phyloP scores from a whole-genome alignment of 768 basidiomycete genomes.

The Termitomyces sp. region DNA sequence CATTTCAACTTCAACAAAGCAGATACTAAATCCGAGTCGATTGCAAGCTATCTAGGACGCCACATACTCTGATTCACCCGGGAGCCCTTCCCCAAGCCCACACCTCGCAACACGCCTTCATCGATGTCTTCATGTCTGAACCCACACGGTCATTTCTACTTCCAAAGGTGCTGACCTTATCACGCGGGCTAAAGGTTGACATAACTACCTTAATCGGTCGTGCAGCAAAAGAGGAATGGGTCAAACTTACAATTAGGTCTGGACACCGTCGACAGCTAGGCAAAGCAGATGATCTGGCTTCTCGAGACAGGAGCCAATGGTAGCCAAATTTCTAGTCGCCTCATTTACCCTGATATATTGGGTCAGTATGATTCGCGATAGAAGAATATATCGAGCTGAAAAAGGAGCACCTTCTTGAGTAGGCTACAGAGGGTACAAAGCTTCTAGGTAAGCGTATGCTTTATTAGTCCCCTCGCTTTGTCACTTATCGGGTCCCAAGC shows the following conservation, averaged over 20 bases:
- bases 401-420: background rate
- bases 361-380: background rate
- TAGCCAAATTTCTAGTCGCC: slow-evolving; percentile 6
- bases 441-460: background rate
- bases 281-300: slow-evolving; percentile 1
- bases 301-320: background rate
- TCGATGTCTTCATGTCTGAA: background rate
- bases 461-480: background rate
- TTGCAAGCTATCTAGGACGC: slow-evolving; percentile 35
- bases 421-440: background rate
- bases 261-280: slow-evolving; percentile 11
- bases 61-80: slow-evolving; percentile 26
- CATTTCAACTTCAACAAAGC: slow-evolving; percentile 22
- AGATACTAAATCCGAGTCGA: slow-evolving; percentile 28
- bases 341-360: background rate
- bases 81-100: slow-evolving; percentile 20
- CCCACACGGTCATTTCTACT: slow-evolving; percentile 10
- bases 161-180: slow-evolving; percentile 10
- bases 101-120: slow-evolving; percentile 12
- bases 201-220: slow-evolving; percentile 20
- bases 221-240: slow-evolving; percentile 20
- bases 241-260: background rate
- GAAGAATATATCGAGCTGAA: background rate
- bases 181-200: slow-evolving; percentile 25
- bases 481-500: background rate